phyloP scores from a whole-genome alignment of 2,329 filamentous ascomycete genomes.

The Neurospora sp. region DNA sequence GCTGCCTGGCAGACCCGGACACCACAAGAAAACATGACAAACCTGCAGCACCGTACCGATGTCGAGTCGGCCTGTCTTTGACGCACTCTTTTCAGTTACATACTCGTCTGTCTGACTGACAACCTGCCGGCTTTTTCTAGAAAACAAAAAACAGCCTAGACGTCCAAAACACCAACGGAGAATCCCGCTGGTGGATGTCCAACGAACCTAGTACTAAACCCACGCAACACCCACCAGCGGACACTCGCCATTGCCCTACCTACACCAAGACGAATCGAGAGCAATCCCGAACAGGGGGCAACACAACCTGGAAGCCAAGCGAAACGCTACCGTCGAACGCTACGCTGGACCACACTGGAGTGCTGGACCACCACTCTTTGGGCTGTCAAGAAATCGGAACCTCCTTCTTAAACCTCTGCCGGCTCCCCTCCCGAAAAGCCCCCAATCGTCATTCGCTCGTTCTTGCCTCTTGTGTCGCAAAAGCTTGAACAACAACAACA shows the following conservation, averaged over 20 bases:
- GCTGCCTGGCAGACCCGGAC: neutral
- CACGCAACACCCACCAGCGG: neutral
- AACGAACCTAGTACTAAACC: neutral
- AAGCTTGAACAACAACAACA: neutral
- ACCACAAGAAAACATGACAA: neutral
- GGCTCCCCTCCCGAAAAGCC: neutral
- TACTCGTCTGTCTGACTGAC: neutral
- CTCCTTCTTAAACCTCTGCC: neutral
- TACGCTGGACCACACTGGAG: neutral
- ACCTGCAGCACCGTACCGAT: neutral
- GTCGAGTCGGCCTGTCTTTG: neutral
- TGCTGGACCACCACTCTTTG: neutral
- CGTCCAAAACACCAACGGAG: neutral
- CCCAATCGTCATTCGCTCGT: neutral
- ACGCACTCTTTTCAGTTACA: neutral
- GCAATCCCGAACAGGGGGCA: neutral
- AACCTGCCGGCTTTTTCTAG: neutral
- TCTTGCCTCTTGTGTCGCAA: neutral
- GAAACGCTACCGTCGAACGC: neutral
- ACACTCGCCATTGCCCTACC: neutral
- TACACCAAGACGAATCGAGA: neutral
- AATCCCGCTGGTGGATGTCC: neutral
- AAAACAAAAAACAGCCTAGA: neutral
- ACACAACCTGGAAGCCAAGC: neutral
- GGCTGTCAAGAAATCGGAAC: neutral